A percentile compares a stretch with the other conserved stretches of the same genome.
phyloP scores from a whole-genome alignment of 805 yeast species.

The Yarrowia sp. region DNA sequence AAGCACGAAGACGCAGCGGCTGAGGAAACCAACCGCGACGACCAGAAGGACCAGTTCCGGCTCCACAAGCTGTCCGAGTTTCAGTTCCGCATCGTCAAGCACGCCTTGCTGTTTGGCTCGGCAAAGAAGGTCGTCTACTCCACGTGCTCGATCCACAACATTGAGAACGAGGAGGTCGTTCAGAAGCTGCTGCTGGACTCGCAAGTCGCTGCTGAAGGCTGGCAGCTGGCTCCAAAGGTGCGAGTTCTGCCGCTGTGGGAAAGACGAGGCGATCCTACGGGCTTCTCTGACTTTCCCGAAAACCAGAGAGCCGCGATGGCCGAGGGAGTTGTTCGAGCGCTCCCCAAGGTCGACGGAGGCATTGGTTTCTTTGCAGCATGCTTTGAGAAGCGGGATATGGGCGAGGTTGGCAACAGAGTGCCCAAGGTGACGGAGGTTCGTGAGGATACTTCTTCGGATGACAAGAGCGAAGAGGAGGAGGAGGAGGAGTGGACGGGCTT shows the following conservation, averaged over 20 bases:
- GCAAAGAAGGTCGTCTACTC: constrained; percentile 84
- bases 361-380: constrained; percentile 97
- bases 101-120: constrained; percentile 75
- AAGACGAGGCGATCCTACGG: constrained; percentile 74
- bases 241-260: constrained; percentile 82
- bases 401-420: neutral
- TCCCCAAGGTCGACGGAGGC: constrained; percentile 93
- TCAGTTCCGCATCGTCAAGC: constrained; percentile 83
- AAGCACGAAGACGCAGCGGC: constrained; percentile 46
- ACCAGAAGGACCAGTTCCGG: constrained; percentile 46
- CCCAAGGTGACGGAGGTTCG: neutral
- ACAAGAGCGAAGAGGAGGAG: neutral
- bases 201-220: constrained; percentile 63
- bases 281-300: constrained; percentile 50
- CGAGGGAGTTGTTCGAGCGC: constrained; percentile 80
- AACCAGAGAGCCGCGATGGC: constrained; percentile 50
- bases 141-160: constrained; percentile 91
- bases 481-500: constrained; percentile 4
- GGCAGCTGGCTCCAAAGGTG: constrained; percentile 62
- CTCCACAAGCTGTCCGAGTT: constrained; percentile 75
- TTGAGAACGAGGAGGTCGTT: constrained; percentile 92
- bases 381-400: constrained; percentile 45
- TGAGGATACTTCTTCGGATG: too few species aligned
- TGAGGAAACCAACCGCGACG: constrained; percentile 23
- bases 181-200: constrained; percentile 68